A percentile compares a stretch with the other conserved stretches of the same genome.
phyloP scores from a whole-genome alignment of 1,139 yeast genomes.

The Geotrichum carabidarum region DNA sequence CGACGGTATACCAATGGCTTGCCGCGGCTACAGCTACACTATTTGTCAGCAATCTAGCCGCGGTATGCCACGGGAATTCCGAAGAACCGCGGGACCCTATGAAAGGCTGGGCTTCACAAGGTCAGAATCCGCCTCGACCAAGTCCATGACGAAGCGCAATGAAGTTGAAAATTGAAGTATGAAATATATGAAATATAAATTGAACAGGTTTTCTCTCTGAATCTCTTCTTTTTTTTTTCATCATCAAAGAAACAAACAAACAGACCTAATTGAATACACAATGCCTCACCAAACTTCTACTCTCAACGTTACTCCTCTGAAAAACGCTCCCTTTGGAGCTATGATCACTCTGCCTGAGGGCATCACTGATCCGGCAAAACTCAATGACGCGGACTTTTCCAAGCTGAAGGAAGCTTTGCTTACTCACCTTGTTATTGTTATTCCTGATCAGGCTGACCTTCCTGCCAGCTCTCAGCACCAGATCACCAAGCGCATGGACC shows the following conservation, averaged over 20 bases:
- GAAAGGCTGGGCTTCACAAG: too few relatives aligned
- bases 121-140: not conserved
- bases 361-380: constrained; percentile 62
- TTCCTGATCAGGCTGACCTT: constrained; percentile 61
- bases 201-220: not conserved
- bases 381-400: constrained; percentile 59
- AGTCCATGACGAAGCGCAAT: not conserved
- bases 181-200: not conserved
- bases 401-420: constrained; percentile 59
- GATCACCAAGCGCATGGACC: constrained; percentile 71
- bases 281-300: constrained; percentile 13
- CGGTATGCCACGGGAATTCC: too few relatives aligned
- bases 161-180: not conserved
- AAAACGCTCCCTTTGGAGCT: constrained; percentile 59
- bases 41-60: too few relatives aligned
- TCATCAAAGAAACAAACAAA: not conserved
- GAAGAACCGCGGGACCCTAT: too few relatives aligned
- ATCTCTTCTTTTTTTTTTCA: not conserved
- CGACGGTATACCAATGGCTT: not conserved
- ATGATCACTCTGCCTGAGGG: constrained; percentile 56
- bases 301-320: constrained; percentile 41
- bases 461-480: constrained; percentile 67
- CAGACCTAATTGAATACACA: not conserved
- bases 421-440: constrained; percentile 61
- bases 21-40: not conserved